Conservation (phyloP, 2,329 filamentous ascomycete species). For the Cladophialophora exuberans region DNA sequence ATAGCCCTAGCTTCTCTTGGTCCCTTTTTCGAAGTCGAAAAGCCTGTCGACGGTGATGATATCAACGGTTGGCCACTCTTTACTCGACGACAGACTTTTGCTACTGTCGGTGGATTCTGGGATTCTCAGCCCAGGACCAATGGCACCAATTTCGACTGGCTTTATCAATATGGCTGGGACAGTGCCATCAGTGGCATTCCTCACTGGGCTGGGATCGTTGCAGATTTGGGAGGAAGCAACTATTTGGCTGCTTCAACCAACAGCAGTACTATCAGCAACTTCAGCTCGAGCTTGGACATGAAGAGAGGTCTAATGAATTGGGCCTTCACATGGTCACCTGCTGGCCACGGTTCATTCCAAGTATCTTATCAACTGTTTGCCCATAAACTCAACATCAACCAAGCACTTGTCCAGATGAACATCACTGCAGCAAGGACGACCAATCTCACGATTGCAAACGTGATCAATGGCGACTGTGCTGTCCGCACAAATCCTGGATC, state of each 20-base stretch:
- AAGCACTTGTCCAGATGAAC: constrained; percentile 63
- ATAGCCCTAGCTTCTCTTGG: constrained; percentile 66
- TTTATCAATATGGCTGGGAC: constrained; percentile 70
- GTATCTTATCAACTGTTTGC: constrained; percentile 69
- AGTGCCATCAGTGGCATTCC: constrained; percentile 73
- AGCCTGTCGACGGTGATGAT: constrained; percentile 53
- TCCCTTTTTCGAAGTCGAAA: constrained; percentile 65
- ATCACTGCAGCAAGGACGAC: constrained; percentile 58
- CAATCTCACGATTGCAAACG: constrained; percentile 65
- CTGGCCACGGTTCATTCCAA: constrained; percentile 53
- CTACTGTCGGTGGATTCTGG: constrained; percentile 70
- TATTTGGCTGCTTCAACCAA: constrained; percentile 65
- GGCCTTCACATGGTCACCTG: constrained; percentile 68
- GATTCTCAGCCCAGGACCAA: constrained; percentile 62
- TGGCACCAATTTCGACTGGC: constrained; percentile 68
- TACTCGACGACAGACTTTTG: constrained; percentile 65
- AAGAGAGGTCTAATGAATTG: constrained; percentile 66
- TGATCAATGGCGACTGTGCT: constrained; percentile 70
- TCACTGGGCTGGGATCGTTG: constrained; percentile 65
- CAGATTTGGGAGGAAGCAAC: constrained; percentile 57
- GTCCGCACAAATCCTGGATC: constrained; percentile 63
- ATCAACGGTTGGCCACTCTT: constrained; percentile 71
- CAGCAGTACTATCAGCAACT: constrained; percentile 62
- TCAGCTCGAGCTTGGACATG: constrained; percentile 64
- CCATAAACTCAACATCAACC: constrained; percentile 65